Conservation (phyloP, 306 rosid species). For the Rubus parviflorus region DNA sequence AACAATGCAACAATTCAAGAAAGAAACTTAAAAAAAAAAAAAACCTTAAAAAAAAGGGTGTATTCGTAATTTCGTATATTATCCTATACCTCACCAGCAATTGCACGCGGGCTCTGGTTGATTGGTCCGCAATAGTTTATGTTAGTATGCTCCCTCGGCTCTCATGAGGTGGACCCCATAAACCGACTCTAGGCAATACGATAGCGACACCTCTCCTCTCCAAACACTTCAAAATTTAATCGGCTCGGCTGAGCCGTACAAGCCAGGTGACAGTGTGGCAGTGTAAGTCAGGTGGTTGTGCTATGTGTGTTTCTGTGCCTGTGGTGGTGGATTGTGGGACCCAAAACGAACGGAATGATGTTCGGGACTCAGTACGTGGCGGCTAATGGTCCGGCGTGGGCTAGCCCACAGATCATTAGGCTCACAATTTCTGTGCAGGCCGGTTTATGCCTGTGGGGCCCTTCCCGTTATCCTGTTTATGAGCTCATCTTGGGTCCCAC, state of each 20-base stretch:
- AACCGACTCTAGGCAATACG: slow-evolving; percentile 69
- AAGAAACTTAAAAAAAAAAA: slow-evolving; percentile 7
- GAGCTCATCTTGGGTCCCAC: slow-evolving; percentile 22
- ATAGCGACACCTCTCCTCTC: slow-evolving; percentile 76
- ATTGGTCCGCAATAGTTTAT: slow-evolving; percentile 50
- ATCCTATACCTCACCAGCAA: slow-evolving; percentile 28
- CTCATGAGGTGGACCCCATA: slow-evolving; percentile 37
- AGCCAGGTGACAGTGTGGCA: slow-evolving; percentile 14
- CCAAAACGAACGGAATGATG: slow-evolving; percentile 32
- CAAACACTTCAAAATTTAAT: slow-evolving; percentile 37
- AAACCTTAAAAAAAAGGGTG: background rate
- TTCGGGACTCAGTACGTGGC: slow-evolving; percentile 38
- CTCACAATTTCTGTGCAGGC: slow-evolving; percentile 45
- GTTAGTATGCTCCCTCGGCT: slow-evolving; percentile 16
- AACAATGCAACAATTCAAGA: slow-evolving; percentile 26
- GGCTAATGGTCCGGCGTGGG: slow-evolving; percentile 73
- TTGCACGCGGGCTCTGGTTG: slow-evolving; percentile 70
- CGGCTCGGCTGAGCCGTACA: slow-evolving; percentile 5
- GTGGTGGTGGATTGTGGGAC: slow-evolving; percentile 45
- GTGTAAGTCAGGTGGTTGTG: background rate
- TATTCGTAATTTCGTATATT: background rate
- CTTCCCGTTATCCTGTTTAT: slow-evolving; percentile 17
- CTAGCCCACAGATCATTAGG: slow-evolving; percentile 45
- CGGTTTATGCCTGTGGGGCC: slow-evolving; percentile 42
- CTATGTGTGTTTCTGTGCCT: slow-evolving; percentile 24